Evolutionary conservation across 2,329 filamentous ascomycete genomes (phyloP).

Genomic region (Chaetothyriales sp.): DNA sequence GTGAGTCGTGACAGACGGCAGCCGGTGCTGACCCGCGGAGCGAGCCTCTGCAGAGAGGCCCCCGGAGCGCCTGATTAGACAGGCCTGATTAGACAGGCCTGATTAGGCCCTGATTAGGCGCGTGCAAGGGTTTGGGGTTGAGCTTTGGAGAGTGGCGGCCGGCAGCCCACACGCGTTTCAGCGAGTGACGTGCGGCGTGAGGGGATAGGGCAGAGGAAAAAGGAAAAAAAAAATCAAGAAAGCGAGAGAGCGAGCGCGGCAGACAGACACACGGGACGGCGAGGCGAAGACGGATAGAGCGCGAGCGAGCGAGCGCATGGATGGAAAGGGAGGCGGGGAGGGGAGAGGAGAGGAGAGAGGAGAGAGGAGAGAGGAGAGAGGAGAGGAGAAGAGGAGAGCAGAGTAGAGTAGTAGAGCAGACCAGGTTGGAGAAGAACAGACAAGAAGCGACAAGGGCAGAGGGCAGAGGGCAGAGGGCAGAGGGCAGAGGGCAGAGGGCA

Average conservation of each 20-base stretch:
- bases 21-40: not conserved
- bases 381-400: too few relatives aligned
- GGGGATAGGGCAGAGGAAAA: conserved; percentile 1
- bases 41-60: not conserved
- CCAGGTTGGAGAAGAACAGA: conserved; percentile 7
- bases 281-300: not conserved
- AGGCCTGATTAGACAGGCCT: not conserved
- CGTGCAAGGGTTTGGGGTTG: not conserved
- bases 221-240: conserved; percentile 6
- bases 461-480: too few relatives aligned
- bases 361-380: too few relatives aligned
- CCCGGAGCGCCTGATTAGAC: not conserved
- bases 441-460: conserved; percentile 4
- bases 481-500: not conserved
- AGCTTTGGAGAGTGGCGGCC: not conserved
- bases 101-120: not conserved
- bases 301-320: not conserved
- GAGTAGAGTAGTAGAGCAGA: too few relatives aligned
- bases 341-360: too few relatives aligned
- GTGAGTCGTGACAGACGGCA: not conserved
- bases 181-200: not conserved
- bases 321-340: conserved; percentile 1
- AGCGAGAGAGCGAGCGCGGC: conserved; percentile 13
- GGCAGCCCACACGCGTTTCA: not conserved
- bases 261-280: not conserved